Conservation (phyloP, 768 basidiomycete genomes). For the Mycena kentingensis region DNA sequence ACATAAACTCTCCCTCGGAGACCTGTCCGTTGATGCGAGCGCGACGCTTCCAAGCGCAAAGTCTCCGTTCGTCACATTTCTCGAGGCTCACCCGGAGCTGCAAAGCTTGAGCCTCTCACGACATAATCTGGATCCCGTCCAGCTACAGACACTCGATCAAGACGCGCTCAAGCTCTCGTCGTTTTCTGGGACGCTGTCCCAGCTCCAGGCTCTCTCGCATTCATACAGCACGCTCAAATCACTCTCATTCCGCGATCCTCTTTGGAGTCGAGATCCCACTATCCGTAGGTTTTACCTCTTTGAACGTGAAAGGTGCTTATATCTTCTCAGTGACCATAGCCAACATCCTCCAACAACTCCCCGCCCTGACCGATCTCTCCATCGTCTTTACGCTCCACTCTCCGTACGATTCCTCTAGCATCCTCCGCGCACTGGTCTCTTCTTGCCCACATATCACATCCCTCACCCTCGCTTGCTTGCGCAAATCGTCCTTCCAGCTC, state of each 20-base stretch:
- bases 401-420: conserved; percentile 71
- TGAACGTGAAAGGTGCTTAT: no score
- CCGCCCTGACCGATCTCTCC: conserved; percentile 57
- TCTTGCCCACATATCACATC: conserved; percentile 66
- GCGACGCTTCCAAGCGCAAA: conserved; percentile 43
- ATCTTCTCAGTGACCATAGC: no score
- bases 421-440: conserved; percentile 65
- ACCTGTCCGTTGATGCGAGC: conserved; percentile 63
- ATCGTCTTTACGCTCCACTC: conserved; percentile 71
- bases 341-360: conserved; percentile 57
- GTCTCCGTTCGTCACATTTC: conserved; percentile 64
- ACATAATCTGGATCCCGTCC: conserved; percentile 53
- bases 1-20: conserved; percentile 61
- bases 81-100: conserved; percentile 63
- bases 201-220: conserved; percentile 62
- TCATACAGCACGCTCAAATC: conserved; percentile 52
- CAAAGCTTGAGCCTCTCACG: conserved; percentile 53
- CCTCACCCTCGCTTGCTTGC: conserved; percentile 65
- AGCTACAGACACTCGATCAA: conserved; percentile 51
- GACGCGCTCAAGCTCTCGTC: conserved; percentile 54
- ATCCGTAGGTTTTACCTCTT: no score
- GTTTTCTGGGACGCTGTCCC: conserved; percentile 69
- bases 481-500: conserved; percentile 72
- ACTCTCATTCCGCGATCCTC: conserved; percentile 64
- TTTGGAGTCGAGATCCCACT: conserved; percentile 68